Evolutionary conservation across 345 rosid genomes (phyloP), one percentile per base, ranked within the genome.

Genomic region (Durio zibethinus): DNA sequence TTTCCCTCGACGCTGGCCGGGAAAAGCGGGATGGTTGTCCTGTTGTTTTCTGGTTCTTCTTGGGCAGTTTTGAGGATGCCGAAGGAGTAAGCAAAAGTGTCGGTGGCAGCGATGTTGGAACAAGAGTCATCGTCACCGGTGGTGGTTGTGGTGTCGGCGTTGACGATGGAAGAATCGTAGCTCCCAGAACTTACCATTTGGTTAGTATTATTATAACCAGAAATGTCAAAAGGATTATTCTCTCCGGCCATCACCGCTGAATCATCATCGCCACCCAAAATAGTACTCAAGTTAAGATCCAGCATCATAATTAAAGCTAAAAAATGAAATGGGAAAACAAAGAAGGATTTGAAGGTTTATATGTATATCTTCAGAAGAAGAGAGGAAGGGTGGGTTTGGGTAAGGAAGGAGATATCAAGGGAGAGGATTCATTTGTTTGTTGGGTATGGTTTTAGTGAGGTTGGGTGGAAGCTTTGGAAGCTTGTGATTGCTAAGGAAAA

Each of bases 251-350:
- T 45, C 23, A 77, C 75, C 48, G 40, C 14, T 14, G 82, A 71
- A 16, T 70, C 43, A 10, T 63, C 71, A 25, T 25, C 80, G 25
- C 47, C 57, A n/a, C 76, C 53, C 7, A 47, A 72, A 52, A 52
- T 2, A n/a, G 76, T 64, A 52, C 75, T 80, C 68, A 88, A 78
- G 72, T 88, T 90, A 75, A 88, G 91, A 85, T 90, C 91, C 85
- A 90, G 61, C 89, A 87, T 83, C 36, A 6, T 2, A 38, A 47
- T 40, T 25, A 25, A 14, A 29, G 14, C 43, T 18, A 7, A 63
- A 38, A 45, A 61, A 21, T 2, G 61, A 45, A 14, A 9, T 6
- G 45, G 42, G 33, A 67, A 48, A 35, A 14, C 54, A 8, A 50
- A 29, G 21, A 18, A 47, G 56, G 21, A 10, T 20, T 25, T 15